Conservation (phyloP, 2,329 filamentous ascomycete species). For the Teratosphaeria viscida region DNA sequence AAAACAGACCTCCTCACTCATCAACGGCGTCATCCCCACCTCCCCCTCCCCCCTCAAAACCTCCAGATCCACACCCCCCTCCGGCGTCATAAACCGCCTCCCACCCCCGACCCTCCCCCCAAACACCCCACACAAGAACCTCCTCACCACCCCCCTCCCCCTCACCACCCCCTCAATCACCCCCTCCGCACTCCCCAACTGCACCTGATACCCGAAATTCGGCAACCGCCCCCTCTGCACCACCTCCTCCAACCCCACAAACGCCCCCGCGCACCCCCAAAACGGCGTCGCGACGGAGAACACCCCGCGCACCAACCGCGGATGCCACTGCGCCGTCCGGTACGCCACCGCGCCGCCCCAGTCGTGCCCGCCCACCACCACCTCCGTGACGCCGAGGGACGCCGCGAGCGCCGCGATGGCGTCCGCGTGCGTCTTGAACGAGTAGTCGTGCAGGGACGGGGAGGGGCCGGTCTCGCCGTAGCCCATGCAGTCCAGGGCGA, state of each 20-base stretch:
- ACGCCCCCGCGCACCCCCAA: constrained; percentile 42
- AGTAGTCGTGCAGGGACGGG: constrained; percentile 47
- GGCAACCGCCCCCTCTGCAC: constrained; percentile 45
- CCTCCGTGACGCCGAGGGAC: constrained; percentile 43
- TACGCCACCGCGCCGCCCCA: constrained; percentile 76
- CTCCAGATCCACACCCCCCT: constrained; percentile 54
- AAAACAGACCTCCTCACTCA: constrained; percentile 48
- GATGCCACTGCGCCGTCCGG: constrained; percentile 63
- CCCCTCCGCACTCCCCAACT: constrained; percentile 44
- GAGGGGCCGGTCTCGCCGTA: constrained; percentile 57
- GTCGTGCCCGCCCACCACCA: constrained; percentile 85
- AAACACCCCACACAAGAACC: constrained; percentile 62
- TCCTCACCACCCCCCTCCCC: constrained; percentile 47
- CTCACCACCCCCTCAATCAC: constrained; percentile 45
- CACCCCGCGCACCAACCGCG: constrained; percentile 59
- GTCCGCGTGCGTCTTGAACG: constrained; percentile 58
- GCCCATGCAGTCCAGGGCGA: constrained; percentile 78
- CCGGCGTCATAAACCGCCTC: constrained; percentile 47
- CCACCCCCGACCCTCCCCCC: constrained; percentile 52
- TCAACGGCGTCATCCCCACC: constrained; percentile 46
- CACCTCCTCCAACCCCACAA: constrained; percentile 48
- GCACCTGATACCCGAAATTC: constrained; percentile 76
- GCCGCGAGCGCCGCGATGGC: constrained; percentile 65
- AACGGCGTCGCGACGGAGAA: constrained; percentile 79
- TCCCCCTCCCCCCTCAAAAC: constrained; percentile 38